Base-by-base conservation (phyloP, 225 moss, liverwort and hornwort species). In the Sphagnum tenellum region DNA sequence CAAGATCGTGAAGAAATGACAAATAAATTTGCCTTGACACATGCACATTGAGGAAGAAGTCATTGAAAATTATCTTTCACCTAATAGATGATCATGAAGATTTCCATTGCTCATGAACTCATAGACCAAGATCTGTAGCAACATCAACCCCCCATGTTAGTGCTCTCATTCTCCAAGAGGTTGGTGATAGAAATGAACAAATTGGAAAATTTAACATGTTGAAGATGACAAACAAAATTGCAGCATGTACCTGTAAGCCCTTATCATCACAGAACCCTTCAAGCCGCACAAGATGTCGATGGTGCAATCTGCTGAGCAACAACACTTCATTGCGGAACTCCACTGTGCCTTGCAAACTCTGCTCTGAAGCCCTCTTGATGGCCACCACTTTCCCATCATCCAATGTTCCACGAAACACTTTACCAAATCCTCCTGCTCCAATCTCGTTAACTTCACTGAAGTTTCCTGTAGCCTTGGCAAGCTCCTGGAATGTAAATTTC, bases 21-120 rank as follows among this genome's bases (percentile, higher is more conserved):
- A 12, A 12, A 6, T 45, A 50, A 46, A 10, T 53, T 9, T 49
- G 46, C 29, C 7, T 45, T 63, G 9, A 52, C 7, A 57, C 51
- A 59, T n/a, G 45, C 2, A 45, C n/a, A 52, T 6, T 48, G 4
- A 45, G 2, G 11, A 11, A 45, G 11, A 56, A 64, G 11, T 5
- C 13, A 3, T 7, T 12, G 11, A 46, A 9, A 52, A 52, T 52
- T 52, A 5, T 52, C 50, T 5, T 52, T 62, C 71, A 77, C 79
- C 70, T 5, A 76, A 79, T 9, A 94, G 58, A 48, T 81, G 73
- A 5, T 89, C 77, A 55, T 89, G 76, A 55, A 98, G 71, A 63
- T 92, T 87, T 47, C 96, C 96, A 55, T 86, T 84, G 60, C 81
- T 74, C 90, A 92, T 92, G 71, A 85, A 98, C 69, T 98, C 92